These are phyloP conservation scores for Chlorella sp. DNA, from an alignment of 139 green algal species.

Conservation along the genomic window DNA sequence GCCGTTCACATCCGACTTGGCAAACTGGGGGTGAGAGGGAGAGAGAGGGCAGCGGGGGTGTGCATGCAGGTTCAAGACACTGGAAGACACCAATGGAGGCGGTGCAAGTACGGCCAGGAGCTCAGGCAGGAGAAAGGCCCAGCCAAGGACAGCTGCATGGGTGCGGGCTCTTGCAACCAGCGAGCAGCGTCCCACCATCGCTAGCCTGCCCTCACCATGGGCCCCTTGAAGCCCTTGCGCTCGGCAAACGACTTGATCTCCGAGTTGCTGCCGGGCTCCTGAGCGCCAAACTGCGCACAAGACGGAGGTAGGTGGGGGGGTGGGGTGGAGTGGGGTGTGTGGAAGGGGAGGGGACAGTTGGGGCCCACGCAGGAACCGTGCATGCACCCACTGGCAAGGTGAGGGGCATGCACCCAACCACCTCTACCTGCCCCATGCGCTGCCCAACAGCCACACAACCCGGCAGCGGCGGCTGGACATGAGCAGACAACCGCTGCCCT, in stretches of 20 bases:
- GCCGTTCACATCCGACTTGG: constrained; percentile 13
- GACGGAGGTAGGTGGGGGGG: background rate
- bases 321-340: background rate
- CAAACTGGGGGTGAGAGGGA: background rate
- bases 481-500: too few relatives aligned
- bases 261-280: constrained; percentile 75
- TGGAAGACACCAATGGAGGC: too few relatives aligned
- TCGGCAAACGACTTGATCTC: constrained; percentile 81
- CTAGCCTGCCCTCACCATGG: constrained; percentile 58
- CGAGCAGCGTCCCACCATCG: background rate
- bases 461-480: too few relatives aligned
- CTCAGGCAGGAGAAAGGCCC: too few relatives aligned
- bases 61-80: too few relatives aligned
- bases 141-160: too few relatives aligned
- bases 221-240: constrained; percentile 59
- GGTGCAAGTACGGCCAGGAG: too few relatives aligned
- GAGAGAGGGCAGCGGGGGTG: too few relatives aligned
- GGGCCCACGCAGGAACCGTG: background rate
- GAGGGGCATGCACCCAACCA: background rate
- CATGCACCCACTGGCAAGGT: background rate
- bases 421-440: background rate
- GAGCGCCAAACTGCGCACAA: constrained; percentile 65
- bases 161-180: too few relatives aligned
- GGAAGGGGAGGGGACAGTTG: background rate
- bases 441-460: background rate